Evolutionary conservation across 2,329 filamentous ascomycete species (phyloP).

Genomic region (Coniochaeta ligniaria): DNA sequence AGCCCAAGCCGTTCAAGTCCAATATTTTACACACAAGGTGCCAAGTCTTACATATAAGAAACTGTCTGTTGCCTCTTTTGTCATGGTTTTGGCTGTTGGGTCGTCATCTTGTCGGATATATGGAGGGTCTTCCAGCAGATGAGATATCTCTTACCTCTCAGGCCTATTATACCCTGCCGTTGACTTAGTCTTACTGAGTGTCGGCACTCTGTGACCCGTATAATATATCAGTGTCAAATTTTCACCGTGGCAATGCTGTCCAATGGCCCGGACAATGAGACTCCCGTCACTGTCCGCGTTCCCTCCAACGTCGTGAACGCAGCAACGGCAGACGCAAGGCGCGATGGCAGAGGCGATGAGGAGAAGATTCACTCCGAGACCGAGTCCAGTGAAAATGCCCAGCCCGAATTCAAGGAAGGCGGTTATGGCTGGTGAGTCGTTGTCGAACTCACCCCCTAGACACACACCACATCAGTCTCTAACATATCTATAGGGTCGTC

Average conservation of each 20-base stretch:
- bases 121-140: not conserved
- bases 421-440: conserved; percentile 50
- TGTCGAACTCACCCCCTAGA: not conserved
- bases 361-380: conserved; percentile 9
- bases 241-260: not conserved
- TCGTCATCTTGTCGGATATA: not conserved
- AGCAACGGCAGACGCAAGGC: conserved; percentile 1
- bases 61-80: not conserved
- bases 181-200: not conserved
- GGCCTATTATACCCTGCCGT: not conserved
- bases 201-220: not conserved
- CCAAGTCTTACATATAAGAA: not conserved
- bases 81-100: not conserved
- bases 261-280: not conserved
- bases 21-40: not conserved
- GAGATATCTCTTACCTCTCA: not conserved
- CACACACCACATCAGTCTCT: not conserved
- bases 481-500: conserved; percentile 34
- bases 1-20: not conserved
- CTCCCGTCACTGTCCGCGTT: not conserved
- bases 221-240: not conserved
- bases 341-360: not conserved
- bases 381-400: conserved; percentile 13
- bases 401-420: conserved; percentile 38
- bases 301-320: not conserved